Evolutionary conservation across 1,284 basidiomycete species (phyloP), one percentile per base, ranked within the genome.

Genomic region (Cryptococcus sp.): DNA sequence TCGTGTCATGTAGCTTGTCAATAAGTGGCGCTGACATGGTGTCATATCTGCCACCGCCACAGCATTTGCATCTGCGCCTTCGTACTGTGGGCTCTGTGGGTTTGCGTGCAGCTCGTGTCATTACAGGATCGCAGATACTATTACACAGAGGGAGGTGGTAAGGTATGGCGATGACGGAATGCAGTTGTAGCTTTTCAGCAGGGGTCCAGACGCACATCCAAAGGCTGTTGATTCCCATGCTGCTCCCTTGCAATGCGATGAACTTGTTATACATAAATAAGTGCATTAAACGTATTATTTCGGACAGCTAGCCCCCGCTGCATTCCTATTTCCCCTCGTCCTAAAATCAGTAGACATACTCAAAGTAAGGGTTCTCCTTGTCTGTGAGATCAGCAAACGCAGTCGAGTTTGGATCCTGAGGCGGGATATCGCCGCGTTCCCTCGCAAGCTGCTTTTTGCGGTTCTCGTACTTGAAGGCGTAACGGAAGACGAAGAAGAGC

Each of bases 381-480:
- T 79, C 77, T 5, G 77, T 78, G 54, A 77, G 47, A 67, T 78
- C 72, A 13, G 62, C 44, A 50, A 79, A 79, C 10, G 77, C 75
- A 0, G 73, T 76, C 19, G 47, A 54, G 38, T 68, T 69, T 17
- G 54, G 23, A 47, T 54, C 58, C 38, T 57, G 20, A 16, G 23
- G 22, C 10, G 29, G 7, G 19, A 38, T 40, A 34, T 65, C 62
- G 54, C 74, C 68, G 43, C 74, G 11, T 72, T 68, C 39, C 6
- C 52, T 15, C 8, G 43, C 38, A 16, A 61, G 62, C 34, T 67
- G 59, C 49, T 76, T 78, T 59, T 74, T 74, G 54, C 63, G 70
- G 69, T 82, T 81, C 57, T 76, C 74, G 43, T 63, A 69, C 20
- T 70, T 71, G 65, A 80, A 80, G 5, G 77, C 73, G 53, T 72